Evolutionary conservation across 2,329 filamentous ascomycete species (phyloP).

Genomic region (Sclerotinia sclerotiorum): DNA sequence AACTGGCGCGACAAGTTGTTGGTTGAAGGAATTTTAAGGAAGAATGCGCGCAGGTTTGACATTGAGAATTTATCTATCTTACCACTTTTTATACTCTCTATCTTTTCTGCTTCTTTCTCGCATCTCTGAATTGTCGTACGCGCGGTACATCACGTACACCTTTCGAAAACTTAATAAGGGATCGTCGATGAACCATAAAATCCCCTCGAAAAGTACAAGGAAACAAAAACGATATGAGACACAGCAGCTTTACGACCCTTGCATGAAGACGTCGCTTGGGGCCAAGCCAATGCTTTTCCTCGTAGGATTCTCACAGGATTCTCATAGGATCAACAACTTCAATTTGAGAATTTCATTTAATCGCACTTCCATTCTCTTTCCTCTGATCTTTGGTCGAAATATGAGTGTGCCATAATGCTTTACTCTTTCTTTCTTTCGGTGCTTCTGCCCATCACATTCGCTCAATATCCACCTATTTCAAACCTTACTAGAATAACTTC

Average conservation of each 20-base stretch:
- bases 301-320: conserved; percentile 14
- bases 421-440: conserved; percentile 30
- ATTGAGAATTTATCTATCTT: neutral
- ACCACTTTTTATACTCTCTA: neutral
- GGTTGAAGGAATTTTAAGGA: neutral
- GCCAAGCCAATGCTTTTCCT: conserved; percentile 2
- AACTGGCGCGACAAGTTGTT: neutral
- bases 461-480: conserved; percentile 42
- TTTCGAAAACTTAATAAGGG: neutral
- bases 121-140: neutral
- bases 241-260: conserved; percentile 11
- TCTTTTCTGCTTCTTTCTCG: neutral
- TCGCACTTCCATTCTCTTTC: conserved; percentile 22
- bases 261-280: conserved; percentile 14
- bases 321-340: conserved; percentile 15
- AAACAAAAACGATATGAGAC: conserved; percentile 2
- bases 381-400: conserved; percentile 26
- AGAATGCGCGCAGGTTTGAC: conserved; percentile 4
- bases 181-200: neutral
- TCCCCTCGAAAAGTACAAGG: neutral
- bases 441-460: conserved; percentile 32
- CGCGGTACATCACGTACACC: too few species aligned
- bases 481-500: conserved; percentile 59
- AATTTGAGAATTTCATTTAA: neutral
- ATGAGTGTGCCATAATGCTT: conserved; percentile 39